Evolutionary conservation across 1,139 yeast species (phyloP), one percentile per base, ranked within the genome.

Genomic region (Candida sp.): DNA sequence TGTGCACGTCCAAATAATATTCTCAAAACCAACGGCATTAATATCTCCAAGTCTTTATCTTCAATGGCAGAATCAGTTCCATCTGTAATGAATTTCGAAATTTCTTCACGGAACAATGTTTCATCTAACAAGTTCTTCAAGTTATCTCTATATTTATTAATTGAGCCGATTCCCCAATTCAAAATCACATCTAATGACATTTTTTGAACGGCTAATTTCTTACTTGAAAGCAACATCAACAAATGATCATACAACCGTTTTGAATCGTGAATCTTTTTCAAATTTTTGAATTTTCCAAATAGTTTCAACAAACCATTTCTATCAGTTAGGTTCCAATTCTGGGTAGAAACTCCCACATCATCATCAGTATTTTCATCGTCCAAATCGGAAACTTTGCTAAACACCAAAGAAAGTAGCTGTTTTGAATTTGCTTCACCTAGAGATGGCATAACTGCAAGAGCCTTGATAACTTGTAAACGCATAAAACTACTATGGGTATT

Each of bases 1-100:
- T 88, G 96, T 7, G 90, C 89, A 50, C 95, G 75, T 5, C 99
- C 99, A 63, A 85, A 93, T 32, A 95, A 66, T 23, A 95, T 84
- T 49, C 97, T 71, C 39, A 91, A 64, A 4, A 90, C 77, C 38
- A 87, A 60, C 1, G 95, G 95, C 77, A 90, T 78, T 5, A 93
- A 72, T 0, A 51, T 61, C 1, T 62, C 68, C 21, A 77, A 68
- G 57, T 91, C 97, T 5, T 70, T 72, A 11, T 70, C 73, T 51
- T 86, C 90, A 41, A 90, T 73, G 2, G 68, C 64, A 3, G 79
- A 68, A 6, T 73, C 73, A n/a, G 77, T 70, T n/a, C 75, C 81
- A 30, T 52, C 51, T 5, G 78, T 67, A 33, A 88, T 67, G 39
- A 93, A 74, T 32, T 77, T 79, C 29, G 87, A 70, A 32, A 91